Evolutionary conservation across 306 rosid genomes (phyloP).

Genomic region (Gastrolobium bilobum): DNA sequence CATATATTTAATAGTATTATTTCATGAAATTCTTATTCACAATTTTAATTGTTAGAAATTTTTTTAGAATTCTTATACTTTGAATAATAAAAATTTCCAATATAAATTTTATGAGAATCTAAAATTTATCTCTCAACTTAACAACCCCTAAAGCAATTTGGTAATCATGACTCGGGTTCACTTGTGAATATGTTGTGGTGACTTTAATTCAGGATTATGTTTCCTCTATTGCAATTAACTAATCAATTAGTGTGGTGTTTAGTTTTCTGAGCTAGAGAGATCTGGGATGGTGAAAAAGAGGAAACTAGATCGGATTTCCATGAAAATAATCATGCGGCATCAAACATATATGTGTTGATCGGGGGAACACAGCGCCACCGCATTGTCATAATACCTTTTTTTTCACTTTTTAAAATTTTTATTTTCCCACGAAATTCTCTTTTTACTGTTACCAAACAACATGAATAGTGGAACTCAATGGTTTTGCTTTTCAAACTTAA

Average conservation of each 20-base stretch:
- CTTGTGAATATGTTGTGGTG: neutral
- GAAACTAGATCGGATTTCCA: conserved; percentile 48
- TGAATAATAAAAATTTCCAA: no score
- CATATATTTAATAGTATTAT: no score
- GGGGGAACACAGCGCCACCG: conserved; percentile 77
- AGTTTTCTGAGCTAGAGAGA: conserved; percentile 50
- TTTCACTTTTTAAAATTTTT: neutral
- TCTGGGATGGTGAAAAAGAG: conserved; percentile 66
- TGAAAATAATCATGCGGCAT: conserved; percentile 53
- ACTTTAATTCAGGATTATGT: neutral
- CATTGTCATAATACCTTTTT: conserved; percentile 50
- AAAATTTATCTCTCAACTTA: no score
- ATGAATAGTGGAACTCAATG: neutral
- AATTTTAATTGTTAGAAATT: no score
- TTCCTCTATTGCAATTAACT: neutral
- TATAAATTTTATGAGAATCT: no score
- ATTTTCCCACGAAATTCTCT: neutral
- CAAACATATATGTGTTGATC: conserved; percentile 42
- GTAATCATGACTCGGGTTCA: no score
- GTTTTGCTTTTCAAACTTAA: neutral
- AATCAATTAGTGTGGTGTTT: conserved; percentile 3
- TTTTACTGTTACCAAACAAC: neutral
- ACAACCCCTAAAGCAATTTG: no score
- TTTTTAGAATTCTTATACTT: no score
- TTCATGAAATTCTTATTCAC: no score